Base-by-base conservation (phyloP, 257 asterid species). In the Haberlea rhodopensis region DNA sequence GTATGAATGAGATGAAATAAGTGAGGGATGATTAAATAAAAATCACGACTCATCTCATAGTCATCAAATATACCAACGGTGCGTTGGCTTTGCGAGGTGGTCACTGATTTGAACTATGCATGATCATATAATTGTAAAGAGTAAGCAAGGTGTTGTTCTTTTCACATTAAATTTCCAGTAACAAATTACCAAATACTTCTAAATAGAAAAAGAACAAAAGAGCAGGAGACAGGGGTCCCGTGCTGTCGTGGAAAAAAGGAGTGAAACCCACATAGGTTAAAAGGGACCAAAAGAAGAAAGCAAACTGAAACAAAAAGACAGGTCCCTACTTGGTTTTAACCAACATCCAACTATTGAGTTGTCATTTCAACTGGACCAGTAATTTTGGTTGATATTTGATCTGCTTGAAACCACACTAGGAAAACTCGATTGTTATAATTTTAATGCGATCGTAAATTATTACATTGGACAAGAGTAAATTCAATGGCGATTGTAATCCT, bases 181-280 rank as follows among this genome's bases (percentile, higher is more conserved):
- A 72, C 62, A 69, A 65, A 57, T 45, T 52, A 53, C 56, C 26
- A 52, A 34, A 54, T 13, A 62, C 23, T 56, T 66, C 63, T 62
- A 53, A n/a, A 61, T 6, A 19, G 40, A 56, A 60, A 23, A 48
- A n/a, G 28, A 40, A 62, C 64, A 59, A 64, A 73, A 60, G 73
- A 60, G 73, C 21, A 57, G 79, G 29, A 68, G 81, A 75, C 83
- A 78, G 57, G 65, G 81, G 78, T 75, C 81, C 81, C 75, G 15
- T 40, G 40, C 5, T 70, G 73, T 74, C 24, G n/a, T n/a, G n/a
- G n/a, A n/a, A n/a, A n/a, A n/a, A n/a, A n/a, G 71, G 60, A 60
- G 55, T 49, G 62, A 63, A 66, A 69, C 71, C 59, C 62, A 68
- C 58, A n/a, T n/a, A n/a, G n/a, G n/a, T n/a, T n/a, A n/a, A 70